Evolutionary conservation across 2,329 filamentous ascomycete genomes (phyloP), one percentile per base, ranked within the genome.

Genomic region (Ilyonectria robusta): DNA sequence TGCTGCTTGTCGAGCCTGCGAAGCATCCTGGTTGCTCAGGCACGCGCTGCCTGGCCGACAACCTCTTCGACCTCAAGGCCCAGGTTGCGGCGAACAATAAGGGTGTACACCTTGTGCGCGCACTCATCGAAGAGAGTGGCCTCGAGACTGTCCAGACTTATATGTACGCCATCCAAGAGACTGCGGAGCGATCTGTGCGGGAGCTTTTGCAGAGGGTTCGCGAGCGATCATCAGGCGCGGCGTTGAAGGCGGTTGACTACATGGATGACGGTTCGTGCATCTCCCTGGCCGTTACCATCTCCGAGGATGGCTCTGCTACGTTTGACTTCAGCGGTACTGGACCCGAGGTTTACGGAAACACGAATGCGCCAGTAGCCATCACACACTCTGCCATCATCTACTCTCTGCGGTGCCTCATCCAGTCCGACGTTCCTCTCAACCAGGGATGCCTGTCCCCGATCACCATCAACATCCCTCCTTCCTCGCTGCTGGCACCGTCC

Each of bases 241-340:
- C 70, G 8, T 72, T 82, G 4, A 54, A 62, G 9, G 79, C 81
- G 2, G 65, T 72, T 11, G 89, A 40, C 76, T 94, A 91, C 82
- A 96, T 97, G 93, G 94, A 97, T 77, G 94, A 97, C 74, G 94
- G 94, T 37, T 92, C 89, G 13, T 92, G 93, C 0, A 96, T 97
- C 74, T 84, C 86, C 58, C 86, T 97, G 5, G 91, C 90, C 61
- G 87, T 97, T 42, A 91, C 88, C 9, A 97, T 97, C 71, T 88
- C 94, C 74, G 86, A 87, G 0, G 86, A 90, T 1, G 94, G 93
- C 44, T 92, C 93, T 70, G 94, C 94, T 0, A 83, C 92, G 0
- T 97, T 96, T 76, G 79, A 81, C 67, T 81, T 81, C 42, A 71
- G 70, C 6, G 78, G 79, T 40, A 80, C 78, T 1, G 76, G 77